Evolutionary conservation across 164 flowering plant species (phyloP), one percentile per base, ranked within the genome.

Genomic region (Cinnamomum chago): DNA sequence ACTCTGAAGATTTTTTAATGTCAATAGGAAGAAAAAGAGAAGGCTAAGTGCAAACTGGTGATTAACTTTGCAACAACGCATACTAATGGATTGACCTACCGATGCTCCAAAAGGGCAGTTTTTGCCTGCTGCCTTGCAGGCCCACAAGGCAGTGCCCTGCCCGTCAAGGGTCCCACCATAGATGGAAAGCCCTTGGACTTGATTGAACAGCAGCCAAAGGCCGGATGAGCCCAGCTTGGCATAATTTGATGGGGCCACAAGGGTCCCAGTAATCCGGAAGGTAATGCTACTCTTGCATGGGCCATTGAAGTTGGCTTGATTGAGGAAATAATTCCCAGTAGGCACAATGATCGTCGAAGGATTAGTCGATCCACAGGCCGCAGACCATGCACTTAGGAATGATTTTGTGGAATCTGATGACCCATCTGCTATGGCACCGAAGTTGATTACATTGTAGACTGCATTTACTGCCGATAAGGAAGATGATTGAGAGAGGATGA

Each of bases 171-270:
- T 69, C 9, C 83, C 83, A 28, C 83, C 83, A 69, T 47, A 2
- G 67, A 81, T 62, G 2, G 71, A n/a, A 13, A 81, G 15, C 3
- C 81, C 65, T 11, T 66, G 58, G 9, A 78, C 79, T 35, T 62
- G 50, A 60, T 52, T 24, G 62, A 78, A 81, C 65, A 50, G 3
- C 5, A 81, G 72, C 83, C 83, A 81, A 2, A 87, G 27, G 0
- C 50, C 81, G 10, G 82, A 67, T 5, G 75, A 73, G 15, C 88
- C 88, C 7, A 82, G 62, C 13, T 66, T 84, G 0, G 14, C 9
- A 68, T 85, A 89, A 58, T 89, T 81, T 0, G 85, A 60, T 0
- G 95, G 90, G 50, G 92, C 90, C 9, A 89, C 81, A 6, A 91
- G 71, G 1, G 88, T 87, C 10, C 92, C 97, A 30, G 85, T 83